phyloP scores from a whole-genome alignment of 345 rosid species.

The Ceriops zippeliana region DNA sequence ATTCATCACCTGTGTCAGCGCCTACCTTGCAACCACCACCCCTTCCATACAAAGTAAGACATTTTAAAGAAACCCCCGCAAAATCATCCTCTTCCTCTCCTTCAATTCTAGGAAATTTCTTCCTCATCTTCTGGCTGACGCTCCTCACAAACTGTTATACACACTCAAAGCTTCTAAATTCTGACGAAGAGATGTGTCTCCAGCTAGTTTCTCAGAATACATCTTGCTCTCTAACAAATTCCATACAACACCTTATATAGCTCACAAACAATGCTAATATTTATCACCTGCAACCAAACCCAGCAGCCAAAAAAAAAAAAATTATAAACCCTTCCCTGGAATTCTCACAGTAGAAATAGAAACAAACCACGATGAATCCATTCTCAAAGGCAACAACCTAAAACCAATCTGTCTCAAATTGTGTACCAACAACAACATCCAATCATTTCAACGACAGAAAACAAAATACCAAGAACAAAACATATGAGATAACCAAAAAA shows the following conservation, averaged over 20 bases:
- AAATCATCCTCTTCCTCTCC: constrained; percentile 49
- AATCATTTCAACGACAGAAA: neutral
- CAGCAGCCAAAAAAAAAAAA: neutral
- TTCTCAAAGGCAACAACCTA: neutral
- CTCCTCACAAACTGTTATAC: constrained; percentile 70
- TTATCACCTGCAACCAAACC: constrained; percentile 11
- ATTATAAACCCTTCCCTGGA: neutral
- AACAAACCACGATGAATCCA: too few species aligned
- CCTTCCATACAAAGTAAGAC: constrained; percentile 66
- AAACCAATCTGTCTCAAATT: neutral
- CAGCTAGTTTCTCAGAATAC: constrained; percentile 43
- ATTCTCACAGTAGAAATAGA: neutral
- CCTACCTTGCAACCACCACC: constrained; percentile 97
- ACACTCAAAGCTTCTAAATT: constrained; percentile 70
- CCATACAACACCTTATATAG: constrained; percentile 17
- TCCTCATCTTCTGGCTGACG: constrained; percentile 71
- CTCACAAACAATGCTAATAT: constrained; percentile 16
- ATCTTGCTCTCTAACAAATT: constrained; percentile 25
- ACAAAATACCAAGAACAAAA: neutral
- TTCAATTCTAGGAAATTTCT: constrained; percentile 46
- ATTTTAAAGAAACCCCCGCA: constrained; percentile 58
- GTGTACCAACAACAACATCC: too few species aligned
- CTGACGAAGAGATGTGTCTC: constrained; percentile 52
- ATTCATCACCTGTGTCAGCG: constrained; percentile 76
- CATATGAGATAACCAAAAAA: too few species aligned